Percentiles rank a stretch among this genome's conserved stretches.
Conservation (phyloP, 163 green algal species). For the Scenedesmus sp. region DNA sequence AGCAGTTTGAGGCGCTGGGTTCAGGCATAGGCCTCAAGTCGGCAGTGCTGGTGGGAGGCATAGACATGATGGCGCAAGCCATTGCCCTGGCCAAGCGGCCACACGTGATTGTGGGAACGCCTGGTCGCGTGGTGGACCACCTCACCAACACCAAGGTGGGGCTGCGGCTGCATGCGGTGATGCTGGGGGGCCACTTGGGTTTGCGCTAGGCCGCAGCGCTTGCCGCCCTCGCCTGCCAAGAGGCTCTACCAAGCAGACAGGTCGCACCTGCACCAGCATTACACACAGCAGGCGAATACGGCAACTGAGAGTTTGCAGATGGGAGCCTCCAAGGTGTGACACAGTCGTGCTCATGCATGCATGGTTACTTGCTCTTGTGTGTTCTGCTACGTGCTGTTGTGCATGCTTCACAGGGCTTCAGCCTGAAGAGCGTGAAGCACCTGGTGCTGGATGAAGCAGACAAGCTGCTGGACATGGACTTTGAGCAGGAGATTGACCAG, state of each 20-base stretch:
- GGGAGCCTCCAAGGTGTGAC: not conserved
- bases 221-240: too few species aligned
- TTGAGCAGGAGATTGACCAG: slow-evolving; percentile 99
- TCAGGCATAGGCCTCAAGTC: slow-evolving; percentile 89
- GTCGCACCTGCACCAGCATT: too few species aligned
- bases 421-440: slow-evolving; percentile 89
- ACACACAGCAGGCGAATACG: too few species aligned
- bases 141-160: slow-evolving; percentile 97
- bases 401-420: slow-evolving; percentile 70
- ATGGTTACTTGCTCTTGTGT: not conserved
- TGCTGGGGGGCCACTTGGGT: not conserved
- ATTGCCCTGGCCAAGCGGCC: slow-evolving; percentile 93
- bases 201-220: not conserved
- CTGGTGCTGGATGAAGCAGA: slow-evolving; percentile 99
- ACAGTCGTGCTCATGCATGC: not conserved
- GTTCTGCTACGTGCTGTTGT: not conserved
- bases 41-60: slow-evolving; percentile 95
- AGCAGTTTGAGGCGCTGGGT: slow-evolving; percentile 98
- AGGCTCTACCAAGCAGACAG: too few species aligned
- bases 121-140: slow-evolving; percentile 97
- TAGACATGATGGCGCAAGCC: slow-evolving; percentile 99
- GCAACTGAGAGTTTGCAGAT: too few species aligned
- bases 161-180: not conserved
- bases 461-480: slow-evolving; percentile 99
- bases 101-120: slow-evolving; percentile 97